Conservation (phyloP, 805 yeast species). For the Candida maesae region DNA sequence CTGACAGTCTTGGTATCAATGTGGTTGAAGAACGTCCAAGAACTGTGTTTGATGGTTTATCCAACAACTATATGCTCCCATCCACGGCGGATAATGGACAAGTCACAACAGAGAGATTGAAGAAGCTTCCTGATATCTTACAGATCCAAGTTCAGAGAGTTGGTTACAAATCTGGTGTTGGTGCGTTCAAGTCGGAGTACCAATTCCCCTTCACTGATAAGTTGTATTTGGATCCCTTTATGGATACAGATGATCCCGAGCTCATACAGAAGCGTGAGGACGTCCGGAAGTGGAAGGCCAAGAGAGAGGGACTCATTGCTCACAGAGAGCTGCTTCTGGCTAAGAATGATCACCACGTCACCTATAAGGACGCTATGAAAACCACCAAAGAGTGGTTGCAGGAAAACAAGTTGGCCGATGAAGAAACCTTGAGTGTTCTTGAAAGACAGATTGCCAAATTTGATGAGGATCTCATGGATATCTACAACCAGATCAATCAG, state of each 20-base stretch:
- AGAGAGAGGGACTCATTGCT: slow-evolving; percentile 38
- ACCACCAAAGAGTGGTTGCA: slow-evolving; percentile 56
- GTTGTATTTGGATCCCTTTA: slow-evolving; percentile 82
- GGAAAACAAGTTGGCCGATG: slow-evolving; percentile 36
- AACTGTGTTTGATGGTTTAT: neutral
- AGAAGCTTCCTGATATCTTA: slow-evolving; percentile 70
- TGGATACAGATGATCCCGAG: slow-evolving; percentile 59
- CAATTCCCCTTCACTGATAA: slow-evolving; percentile 78
- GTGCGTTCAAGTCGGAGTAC: slow-evolving; percentile 78
- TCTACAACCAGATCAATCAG: slow-evolving; percentile 39
- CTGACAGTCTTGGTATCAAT: neutral
- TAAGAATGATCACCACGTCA: slow-evolving; percentile 47
- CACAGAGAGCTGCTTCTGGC: slow-evolving; percentile 40
- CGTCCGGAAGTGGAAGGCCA: slow-evolving; percentile 46
- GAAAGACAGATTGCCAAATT: slow-evolving; percentile 44
- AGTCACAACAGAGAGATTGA: slow-evolving; percentile 46
- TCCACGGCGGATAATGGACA: neutral
- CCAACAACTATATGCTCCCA: neutral
- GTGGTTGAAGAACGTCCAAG: slow-evolving; percentile 35
- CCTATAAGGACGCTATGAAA: slow-evolving; percentile 48
- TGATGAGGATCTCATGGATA: slow-evolving; percentile 39
- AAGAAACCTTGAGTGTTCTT: slow-evolving; percentile 45
- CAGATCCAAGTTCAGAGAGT: slow-evolving; percentile 96
- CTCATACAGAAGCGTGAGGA: slow-evolving; percentile 52
- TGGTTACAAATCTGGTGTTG: slow-evolving; percentile 71